Conservation (phyloP, 2,329 filamentous ascomycete species). For the Furcasterigmium furcatum region DNA sequence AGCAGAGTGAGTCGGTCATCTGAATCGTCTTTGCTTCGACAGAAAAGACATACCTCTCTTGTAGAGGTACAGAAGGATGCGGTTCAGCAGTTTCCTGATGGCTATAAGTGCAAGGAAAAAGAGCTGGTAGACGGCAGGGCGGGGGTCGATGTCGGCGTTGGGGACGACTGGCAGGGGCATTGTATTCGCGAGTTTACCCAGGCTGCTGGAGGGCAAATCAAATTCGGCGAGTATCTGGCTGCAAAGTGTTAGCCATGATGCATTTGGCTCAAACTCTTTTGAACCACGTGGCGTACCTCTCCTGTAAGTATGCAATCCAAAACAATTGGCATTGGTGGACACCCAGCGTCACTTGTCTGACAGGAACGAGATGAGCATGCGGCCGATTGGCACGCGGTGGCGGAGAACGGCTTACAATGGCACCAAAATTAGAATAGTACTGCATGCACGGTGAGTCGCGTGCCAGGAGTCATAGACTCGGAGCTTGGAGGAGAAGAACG, state of each 20-base stretch:
- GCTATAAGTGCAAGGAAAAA: constrained; percentile 8
- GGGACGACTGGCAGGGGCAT: constrained; percentile 3
- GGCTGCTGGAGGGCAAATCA: constrained; percentile 4
- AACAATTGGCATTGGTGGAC: constrained; percentile 6
- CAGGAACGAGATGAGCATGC: background rate
- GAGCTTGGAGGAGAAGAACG: constrained; percentile 3
- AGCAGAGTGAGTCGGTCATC: background rate
- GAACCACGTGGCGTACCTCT: constrained; percentile 1
- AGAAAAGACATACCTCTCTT: background rate
- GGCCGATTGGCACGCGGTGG: background rate
- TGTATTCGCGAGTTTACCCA: constrained; percentile 1
- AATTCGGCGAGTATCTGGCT: constrained; percentile 6
- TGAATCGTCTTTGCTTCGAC: background rate
- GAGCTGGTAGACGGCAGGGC: constrained; percentile 3
- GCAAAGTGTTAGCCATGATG: background rate
- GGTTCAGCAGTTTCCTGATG: constrained; percentile 5
- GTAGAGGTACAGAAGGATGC: constrained; percentile 5
- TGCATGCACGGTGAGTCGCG: constrained; percentile 1
- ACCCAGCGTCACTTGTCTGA: background rate
- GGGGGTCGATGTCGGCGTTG: background rate
- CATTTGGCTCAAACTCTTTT: too few relatives aligned
- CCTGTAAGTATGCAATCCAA: constrained; percentile 7
- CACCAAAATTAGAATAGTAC: constrained; percentile 1
- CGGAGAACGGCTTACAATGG: background rate
- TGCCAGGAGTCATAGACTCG: constrained; percentile 3